These are phyloP conservation scores for Vitis cinerea DNA, from an alignment of 164 flowering plant genomes.

Conservation along the genomic window DNA sequence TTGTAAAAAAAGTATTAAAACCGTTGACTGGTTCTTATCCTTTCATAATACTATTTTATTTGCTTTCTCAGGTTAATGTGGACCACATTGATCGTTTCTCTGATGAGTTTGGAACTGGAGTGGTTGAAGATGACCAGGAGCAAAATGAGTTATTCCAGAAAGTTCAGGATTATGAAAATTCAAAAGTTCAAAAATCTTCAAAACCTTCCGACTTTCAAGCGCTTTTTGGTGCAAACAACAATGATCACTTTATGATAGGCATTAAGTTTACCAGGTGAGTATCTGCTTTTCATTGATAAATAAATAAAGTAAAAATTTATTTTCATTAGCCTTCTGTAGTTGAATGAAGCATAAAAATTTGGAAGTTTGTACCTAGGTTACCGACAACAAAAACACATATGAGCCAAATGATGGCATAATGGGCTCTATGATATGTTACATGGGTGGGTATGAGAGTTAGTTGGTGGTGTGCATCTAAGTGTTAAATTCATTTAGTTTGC, in stretches of 20 bases:
- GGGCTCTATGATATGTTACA: too few species aligned
- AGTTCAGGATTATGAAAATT: conserved; percentile 15
- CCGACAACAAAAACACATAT: too few species aligned
- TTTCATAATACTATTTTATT: neutral
- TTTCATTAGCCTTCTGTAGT: neutral
- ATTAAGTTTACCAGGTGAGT: conserved; percentile 80
- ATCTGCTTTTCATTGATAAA: neutral
- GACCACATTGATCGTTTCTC: conserved; percentile 70
- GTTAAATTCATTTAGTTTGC: too few species aligned
- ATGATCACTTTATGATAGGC: conserved; percentile 86
- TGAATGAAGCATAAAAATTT: too few species aligned
- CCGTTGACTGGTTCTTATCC: neutral
- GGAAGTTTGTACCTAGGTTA: too few species aligned
- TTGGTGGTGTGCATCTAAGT: too few species aligned
- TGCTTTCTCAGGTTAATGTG: conserved; percentile 55
- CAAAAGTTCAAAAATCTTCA: conserved; percentile 41
- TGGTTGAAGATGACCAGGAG: conserved; percentile 33
- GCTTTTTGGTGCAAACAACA: conserved; percentile 73
- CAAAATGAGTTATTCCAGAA: conserved; percentile 14
- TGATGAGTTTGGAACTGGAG: conserved; percentile 62
- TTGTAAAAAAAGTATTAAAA: neutral
- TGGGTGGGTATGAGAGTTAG: too few species aligned
- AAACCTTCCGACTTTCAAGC: conserved; percentile 77
- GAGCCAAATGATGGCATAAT: too few species aligned
- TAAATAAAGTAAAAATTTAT: neutral